A percentile compares a stretch with the other conserved stretches of the same genome.
phyloP scores from a whole-genome alignment of 768 basidiomycete species.

The Punctularia strigosozonata region DNA sequence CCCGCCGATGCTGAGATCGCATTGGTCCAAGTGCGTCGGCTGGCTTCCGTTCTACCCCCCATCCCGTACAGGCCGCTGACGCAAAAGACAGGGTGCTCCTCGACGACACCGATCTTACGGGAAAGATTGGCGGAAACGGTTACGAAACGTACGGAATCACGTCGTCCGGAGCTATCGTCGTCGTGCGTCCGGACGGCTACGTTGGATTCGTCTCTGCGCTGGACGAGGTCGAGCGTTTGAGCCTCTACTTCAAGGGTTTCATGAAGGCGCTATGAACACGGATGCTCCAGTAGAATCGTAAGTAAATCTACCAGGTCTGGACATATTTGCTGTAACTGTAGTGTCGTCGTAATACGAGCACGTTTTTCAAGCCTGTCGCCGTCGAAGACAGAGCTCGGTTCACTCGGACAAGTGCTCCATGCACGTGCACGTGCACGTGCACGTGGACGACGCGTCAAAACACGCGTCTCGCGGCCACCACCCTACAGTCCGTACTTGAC shows the following conservation, averaged over 20 bases:
- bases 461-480: too few relatives aligned
- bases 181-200: slow-evolving; percentile 30
- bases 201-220: slow-evolving; percentile 23
- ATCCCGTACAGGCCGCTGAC: not conserved
- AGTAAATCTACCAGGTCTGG: too few relatives aligned
- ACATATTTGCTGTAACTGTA: too few relatives aligned
- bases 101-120: slow-evolving; percentile 23
- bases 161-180: slow-evolving; percentile 16
- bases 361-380: too few relatives aligned
- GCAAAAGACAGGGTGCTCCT: slow-evolving; percentile 18
- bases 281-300: not conserved
- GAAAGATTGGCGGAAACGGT: slow-evolving; percentile 18
- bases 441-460: too few relatives aligned
- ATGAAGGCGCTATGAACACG: not conserved
- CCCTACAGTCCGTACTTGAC: too few relatives aligned
- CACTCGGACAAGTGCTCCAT: too few relatives aligned
- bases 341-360: too few relatives aligned
- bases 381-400: too few relatives aligned
- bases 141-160: slow-evolving; percentile 24
- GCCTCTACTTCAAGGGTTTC: not conserved
- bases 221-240: slow-evolving; percentile 19
- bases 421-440: too few relatives aligned
- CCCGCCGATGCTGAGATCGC: slow-evolving; percentile 20
- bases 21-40: slow-evolving; percentile 29
- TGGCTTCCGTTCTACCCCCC: not conserved